Conservation (phyloP, 352 stramenopile species). For the Peronosclerospora sorghi region DNA sequence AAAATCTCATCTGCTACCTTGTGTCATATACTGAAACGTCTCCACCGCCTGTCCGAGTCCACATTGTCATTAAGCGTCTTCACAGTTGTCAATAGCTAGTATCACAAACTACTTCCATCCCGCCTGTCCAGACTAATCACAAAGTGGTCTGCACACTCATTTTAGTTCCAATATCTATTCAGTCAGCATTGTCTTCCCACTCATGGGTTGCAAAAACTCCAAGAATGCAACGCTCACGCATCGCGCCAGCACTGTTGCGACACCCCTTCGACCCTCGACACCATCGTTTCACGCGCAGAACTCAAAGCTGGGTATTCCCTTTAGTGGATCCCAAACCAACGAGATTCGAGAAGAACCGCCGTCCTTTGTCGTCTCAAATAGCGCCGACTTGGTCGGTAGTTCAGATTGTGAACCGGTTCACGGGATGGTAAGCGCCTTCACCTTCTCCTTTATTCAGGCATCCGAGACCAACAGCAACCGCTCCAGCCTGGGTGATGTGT, state of each 20-base stretch:
- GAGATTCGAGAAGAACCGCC: constrained; percentile 26
- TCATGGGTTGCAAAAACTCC: constrained; percentile 59
- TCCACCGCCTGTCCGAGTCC: constrained; percentile 14
- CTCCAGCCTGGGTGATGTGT: constrained; percentile 12
- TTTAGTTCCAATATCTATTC: not conserved
- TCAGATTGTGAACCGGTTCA: constrained; percentile 48
- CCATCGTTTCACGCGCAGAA: constrained; percentile 19
- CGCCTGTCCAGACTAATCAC: constrained; percentile 12
- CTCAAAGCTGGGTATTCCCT: constrained; percentile 6
- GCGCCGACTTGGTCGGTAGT: constrained; percentile 29
- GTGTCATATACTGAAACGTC: constrained; percentile 7
- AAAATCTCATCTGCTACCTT: constrained; percentile 6
- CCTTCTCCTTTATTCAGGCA: constrained; percentile 65
- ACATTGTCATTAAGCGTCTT: not conserved
- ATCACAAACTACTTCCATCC: not conserved
- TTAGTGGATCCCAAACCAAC: constrained; percentile 17
- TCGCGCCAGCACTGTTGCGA: constrained; percentile 5
- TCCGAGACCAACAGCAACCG: constrained; percentile 25
- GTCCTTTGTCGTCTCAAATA: constrained; percentile 39
- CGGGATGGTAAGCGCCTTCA: constrained; percentile 46
- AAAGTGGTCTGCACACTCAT: constrained; percentile 1
- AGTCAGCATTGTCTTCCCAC: constrained; percentile 2
- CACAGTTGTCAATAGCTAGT: no score
- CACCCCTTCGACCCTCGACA: constrained; percentile 19
- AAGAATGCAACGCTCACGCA: constrained; percentile 22